Evolutionary conservation across 1,284 basidiomycete genomes (phyloP), one percentile per base, ranked within the genome.

Genomic region (Hortiboletus rubellus): DNA sequence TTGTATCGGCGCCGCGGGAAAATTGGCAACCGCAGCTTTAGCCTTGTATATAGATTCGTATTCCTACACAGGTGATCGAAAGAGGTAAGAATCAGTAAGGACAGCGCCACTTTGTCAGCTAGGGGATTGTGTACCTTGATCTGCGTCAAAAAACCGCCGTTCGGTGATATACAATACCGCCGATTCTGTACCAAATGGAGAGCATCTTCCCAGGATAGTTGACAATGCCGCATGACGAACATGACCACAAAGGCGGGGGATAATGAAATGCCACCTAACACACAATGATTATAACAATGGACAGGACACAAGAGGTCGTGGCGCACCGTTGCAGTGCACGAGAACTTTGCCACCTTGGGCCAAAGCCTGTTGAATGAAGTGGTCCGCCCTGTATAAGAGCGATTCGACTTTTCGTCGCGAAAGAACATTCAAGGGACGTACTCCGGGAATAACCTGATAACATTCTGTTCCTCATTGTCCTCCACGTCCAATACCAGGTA

Each of bases 211-310:
- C 89, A 94, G 34, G 84, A 84, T 54, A 94, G 78, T 37, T 85
- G 82, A 71, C 85, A 86, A 64, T 89, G 82, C 63, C 90, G 86
- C 93, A 95, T 96, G 33, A 93, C 88, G 67, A 92, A 96, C 84
- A 94, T 94, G 54, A 95, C 89, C 34, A 94, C 91, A 55, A 96
- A 93, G 0, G 92, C 84, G 0, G 93, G 92, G 0, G 92, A 92
- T 12, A 94, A 79, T 52, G 89, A 89, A 66, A 95, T 96, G 2
- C 93, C 94, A 48, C 91, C 91, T 94, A 52, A 40, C 36, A 48
- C 11, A 43, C 24, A 40, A 55, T 46, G 17, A 34, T 48, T 41
- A 41, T 27, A 18, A 50, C 10, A 34, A 48, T 42, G 27, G 33
- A 52, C 24, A 15, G 34, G 43, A 34, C 10, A 44, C 43, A 50